Conservation (phyloP, 2,329 filamentous ascomycete genomes). For the Penicillium rolfsii region DNA sequence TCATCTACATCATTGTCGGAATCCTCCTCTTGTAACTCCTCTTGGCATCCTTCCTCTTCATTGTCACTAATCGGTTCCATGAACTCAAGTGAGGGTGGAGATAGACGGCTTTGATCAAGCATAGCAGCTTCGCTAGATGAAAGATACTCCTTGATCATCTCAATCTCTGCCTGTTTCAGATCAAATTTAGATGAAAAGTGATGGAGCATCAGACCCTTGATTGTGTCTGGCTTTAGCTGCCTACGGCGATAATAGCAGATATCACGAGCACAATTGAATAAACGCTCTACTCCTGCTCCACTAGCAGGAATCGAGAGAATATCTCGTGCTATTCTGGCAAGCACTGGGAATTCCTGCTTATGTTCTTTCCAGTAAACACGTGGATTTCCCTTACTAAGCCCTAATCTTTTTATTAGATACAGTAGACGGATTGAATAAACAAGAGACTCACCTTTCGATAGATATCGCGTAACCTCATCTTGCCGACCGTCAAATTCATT, state of each 20-base stretch:
- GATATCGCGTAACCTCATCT: neutral
- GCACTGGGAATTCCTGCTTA: too few species aligned
- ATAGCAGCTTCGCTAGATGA: neutral
- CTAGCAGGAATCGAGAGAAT: too few species aligned
- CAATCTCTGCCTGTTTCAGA: neutral
- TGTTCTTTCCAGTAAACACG: too few species aligned
- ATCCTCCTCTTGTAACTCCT: too few species aligned
- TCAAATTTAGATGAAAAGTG: neutral
- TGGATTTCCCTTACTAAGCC: too few species aligned
- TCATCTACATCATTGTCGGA: too few species aligned
- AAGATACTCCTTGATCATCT: neutral
- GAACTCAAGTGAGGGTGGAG: neutral
- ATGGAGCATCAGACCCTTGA: neutral
- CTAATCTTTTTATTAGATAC: too few species aligned
- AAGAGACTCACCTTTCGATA: neutral
- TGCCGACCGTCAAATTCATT: neutral
- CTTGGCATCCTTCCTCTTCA: neutral
- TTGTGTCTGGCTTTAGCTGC: too few species aligned
- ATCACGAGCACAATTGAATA: too few species aligned
- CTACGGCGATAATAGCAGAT: too few species aligned
- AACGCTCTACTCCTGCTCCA: too few species aligned
- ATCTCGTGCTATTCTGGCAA: too few species aligned
- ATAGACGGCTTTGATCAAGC: neutral
- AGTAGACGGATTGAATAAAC: neutral
- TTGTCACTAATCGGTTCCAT: neutral